Evolutionary conservation across 1,284 basidiomycete genomes (phyloP).

Genomic region (Trichosporon sp.): DNA sequence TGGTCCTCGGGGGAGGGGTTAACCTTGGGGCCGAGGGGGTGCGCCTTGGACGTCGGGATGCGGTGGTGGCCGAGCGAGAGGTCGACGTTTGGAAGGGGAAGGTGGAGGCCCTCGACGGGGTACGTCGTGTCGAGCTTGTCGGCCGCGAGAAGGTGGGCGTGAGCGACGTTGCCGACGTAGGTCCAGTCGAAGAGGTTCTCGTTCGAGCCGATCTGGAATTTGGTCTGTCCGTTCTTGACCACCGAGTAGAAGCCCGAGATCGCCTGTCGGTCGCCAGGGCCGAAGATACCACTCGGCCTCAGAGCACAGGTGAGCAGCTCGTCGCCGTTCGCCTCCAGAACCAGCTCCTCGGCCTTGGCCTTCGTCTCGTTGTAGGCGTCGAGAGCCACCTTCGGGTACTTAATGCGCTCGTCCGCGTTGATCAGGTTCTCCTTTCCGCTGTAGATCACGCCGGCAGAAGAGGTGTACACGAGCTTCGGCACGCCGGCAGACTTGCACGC

Average conservation of each 20-base stretch:
- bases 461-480: slow-evolving; percentile 90
- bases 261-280: slow-evolving; percentile 89
- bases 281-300: slow-evolving; percentile 95
- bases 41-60: slow-evolving; percentile 74
- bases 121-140: slow-evolving; percentile 62
- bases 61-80: slow-evolving; percentile 66
- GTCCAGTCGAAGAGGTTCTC: slow-evolving; percentile 96
- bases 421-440: slow-evolving; percentile 74
- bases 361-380: slow-evolving; percentile 98
- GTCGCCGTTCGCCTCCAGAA: slow-evolving; percentile 81
- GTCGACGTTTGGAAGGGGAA: slow-evolving; percentile 66
- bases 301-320: slow-evolving; percentile 86
- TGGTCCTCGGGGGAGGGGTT: slow-evolving; percentile 63
- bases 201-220: slow-evolving; percentile 93
- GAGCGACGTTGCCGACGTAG: slow-evolving; percentile 93
- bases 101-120: slow-evolving; percentile 59
- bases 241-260: slow-evolving; percentile 79
- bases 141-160: slow-evolving; percentile 91
- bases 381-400: slow-evolving; percentile 72
- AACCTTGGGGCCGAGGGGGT: slow-evolving; percentile 77
- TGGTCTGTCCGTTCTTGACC: slow-evolving; percentile 78
- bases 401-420: slow-evolving; percentile 86
- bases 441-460: slow-evolving; percentile 90
- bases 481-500: slow-evolving; percentile 74
- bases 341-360: slow-evolving; percentile 80